Percentiles rank a stretch among this genome's conserved stretches.
phyloP scores from a whole-genome alignment of 2,329 filamentous ascomycete species.

The Aspergillus sp. region DNA sequence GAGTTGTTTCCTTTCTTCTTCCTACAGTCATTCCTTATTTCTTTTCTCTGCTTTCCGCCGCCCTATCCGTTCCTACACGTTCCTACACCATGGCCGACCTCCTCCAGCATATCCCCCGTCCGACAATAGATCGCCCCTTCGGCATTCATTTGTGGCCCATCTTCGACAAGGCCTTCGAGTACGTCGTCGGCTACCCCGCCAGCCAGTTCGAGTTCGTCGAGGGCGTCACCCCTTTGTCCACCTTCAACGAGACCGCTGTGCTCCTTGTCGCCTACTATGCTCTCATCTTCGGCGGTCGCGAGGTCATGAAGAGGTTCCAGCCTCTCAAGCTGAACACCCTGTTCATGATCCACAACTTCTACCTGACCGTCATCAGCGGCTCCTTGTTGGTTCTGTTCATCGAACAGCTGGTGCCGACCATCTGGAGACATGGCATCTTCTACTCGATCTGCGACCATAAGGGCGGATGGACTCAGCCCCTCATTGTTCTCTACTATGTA shows the following conservation, averaged over 20 bases:
- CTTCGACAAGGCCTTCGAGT: constrained; percentile 78
- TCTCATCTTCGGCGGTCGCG: constrained; percentile 84
- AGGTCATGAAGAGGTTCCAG: constrained; percentile 79
- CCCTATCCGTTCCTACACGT: constrained; percentile 1
- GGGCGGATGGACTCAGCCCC: constrained; percentile 86
- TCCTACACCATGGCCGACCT: constrained; percentile 41
- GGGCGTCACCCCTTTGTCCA: constrained; percentile 81
- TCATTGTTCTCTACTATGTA: constrained; percentile 96
- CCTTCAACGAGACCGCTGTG: constrained; percentile 68
- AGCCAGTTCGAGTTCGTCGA: constrained; percentile 77
- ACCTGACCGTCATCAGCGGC: constrained; percentile 77
- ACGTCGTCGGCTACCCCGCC: constrained; percentile 68
- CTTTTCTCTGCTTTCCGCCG: constrained; percentile 9
- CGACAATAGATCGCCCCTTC: constrained; percentile 84
- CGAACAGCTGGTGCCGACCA: constrained; percentile 79
- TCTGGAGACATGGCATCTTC: constrained; percentile 75
- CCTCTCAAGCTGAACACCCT: constrained; percentile 78
- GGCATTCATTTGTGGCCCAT: constrained; percentile 87
- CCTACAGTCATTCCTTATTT: constrained; percentile 35
- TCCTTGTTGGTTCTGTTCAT: constrained; percentile 74
- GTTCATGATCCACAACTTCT: constrained; percentile 95
- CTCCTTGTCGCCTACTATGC: constrained; percentile 84
- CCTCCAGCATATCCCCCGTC: constrained; percentile 49
- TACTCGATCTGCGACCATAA: constrained; percentile 66
- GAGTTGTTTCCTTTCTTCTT: constrained; percentile 61